These are phyloP conservation scores for Albophoma yamanashiensis DNA, from an alignment of 2,329 filamentous ascomycete genomes.

Conservation along the genomic window DNA sequence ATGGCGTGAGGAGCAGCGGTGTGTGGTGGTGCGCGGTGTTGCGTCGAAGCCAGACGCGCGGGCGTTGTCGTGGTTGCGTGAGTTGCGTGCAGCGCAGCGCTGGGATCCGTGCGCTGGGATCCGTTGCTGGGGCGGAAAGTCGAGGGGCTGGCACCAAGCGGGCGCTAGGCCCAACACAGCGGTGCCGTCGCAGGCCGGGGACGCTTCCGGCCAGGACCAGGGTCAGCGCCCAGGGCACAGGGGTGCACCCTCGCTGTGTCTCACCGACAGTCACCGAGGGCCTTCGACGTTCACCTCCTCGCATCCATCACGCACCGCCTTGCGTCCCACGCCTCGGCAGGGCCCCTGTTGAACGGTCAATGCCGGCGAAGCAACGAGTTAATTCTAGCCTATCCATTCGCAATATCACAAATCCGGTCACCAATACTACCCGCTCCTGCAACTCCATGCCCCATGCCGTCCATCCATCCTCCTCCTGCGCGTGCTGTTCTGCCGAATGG, in stretches of 20 bases:
- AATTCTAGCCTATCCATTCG: not conserved
- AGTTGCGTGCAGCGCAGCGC: not conserved
- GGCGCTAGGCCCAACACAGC: constrained; percentile 1
- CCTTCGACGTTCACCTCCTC: not conserved
- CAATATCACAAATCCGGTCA: not conserved
- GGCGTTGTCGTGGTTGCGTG: not conserved
- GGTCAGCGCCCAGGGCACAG: not conserved
- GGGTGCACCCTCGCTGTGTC: too few species aligned
- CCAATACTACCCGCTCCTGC: too few species aligned
- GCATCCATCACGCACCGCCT: too few species aligned
- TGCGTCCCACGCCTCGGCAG: too few species aligned
- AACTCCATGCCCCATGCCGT: not conserved
- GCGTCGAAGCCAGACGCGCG: not conserved
- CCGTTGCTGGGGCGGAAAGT: constrained; percentile 1
- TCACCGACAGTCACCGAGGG: not conserved
- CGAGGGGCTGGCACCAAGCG: not conserved
- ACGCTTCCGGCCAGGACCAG: not conserved
- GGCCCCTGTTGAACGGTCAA: too few species aligned
- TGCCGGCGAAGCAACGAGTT: not conserved
- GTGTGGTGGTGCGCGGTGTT: not conserved
- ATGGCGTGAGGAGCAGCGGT: not conserved
- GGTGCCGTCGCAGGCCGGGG: not conserved
- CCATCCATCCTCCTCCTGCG: not conserved
- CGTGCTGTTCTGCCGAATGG: not conserved
- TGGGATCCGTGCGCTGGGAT: too few species aligned